A percentile compares a stretch with the other conserved stretches of the same genome.
These are phyloP conservation scores for Sporothrix curviconia DNA, from an alignment of 2,329 filamentous ascomycete species.

Conservation along the genomic window DNA sequence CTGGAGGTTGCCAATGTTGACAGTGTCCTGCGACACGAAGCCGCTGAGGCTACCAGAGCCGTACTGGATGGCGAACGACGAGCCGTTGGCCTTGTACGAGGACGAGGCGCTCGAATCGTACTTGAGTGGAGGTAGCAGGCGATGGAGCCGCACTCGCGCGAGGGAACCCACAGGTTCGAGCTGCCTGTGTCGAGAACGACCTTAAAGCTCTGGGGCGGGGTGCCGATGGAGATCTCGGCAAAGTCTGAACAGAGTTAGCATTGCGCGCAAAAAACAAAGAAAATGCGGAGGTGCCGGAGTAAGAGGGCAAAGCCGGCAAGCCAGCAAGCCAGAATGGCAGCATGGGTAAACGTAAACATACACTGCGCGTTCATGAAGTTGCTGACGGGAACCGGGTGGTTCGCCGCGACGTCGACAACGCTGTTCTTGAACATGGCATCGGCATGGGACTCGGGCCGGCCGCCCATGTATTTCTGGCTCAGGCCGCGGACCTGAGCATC, in stretches of 20 bases:
- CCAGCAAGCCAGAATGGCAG: too few species aligned
- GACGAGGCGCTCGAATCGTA: constrained; percentile 88
- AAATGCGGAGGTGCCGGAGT: too few species aligned
- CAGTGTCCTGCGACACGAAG: constrained; percentile 82
- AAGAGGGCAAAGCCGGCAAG: too few species aligned
- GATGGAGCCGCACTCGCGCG: constrained; percentile 82
- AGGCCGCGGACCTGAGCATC: constrained; percentile 74
- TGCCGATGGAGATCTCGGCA: constrained; percentile 90
- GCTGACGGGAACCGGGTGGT: constrained; percentile 79
- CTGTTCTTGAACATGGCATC: constrained; percentile 76
- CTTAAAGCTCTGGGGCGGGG: constrained; percentile 92
- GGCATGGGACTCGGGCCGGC: constrained; percentile 61
- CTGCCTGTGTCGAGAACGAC: constrained; percentile 97
- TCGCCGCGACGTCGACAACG: constrained; percentile 56
- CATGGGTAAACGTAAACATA: too few species aligned
- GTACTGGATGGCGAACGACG: constrained; percentile 86
- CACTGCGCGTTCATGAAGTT: constrained; percentile 99
- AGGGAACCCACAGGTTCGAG: constrained; percentile 98
- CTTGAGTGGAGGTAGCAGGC: constrained; percentile 96
- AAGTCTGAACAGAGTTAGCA: constrained; percentile 58
- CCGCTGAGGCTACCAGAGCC: constrained; percentile 91
- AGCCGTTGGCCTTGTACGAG: constrained; percentile 90
- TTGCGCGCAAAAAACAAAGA: neutral
- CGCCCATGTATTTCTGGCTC: constrained; percentile 93
- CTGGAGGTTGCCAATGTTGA: constrained; percentile 82